Evolutionary conservation across 1,284 basidiomycete genomes (phyloP).

Genomic region (Malassezia arunalokei): DNA sequence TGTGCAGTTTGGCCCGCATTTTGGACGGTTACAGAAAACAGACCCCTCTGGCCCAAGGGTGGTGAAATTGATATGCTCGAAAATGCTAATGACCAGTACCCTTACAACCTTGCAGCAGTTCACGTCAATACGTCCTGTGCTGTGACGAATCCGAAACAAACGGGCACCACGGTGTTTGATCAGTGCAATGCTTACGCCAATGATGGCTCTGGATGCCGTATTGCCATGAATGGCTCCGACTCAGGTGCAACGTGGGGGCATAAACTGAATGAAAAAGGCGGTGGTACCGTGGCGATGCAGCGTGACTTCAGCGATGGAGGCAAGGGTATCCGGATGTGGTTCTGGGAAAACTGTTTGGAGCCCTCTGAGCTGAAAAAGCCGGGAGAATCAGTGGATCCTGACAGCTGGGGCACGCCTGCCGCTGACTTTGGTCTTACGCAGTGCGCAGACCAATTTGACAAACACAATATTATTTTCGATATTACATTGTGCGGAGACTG

Average conservation of each 20-base stretch:
- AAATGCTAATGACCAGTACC: constrained; percentile 39
- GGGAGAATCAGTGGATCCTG: constrained; percentile 20
- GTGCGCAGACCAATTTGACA: constrained; percentile 29
- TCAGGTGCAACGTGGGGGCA: constrained; percentile 25
- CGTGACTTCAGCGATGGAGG: constrained; percentile 33
- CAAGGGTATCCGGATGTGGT: constrained; percentile 39
- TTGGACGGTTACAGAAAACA: constrained; percentile 36
- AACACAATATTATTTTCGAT: constrained; percentile 36
- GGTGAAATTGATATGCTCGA: constrained; percentile 45
- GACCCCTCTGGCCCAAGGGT: constrained; percentile 30
- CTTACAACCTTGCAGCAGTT: constrained; percentile 22
- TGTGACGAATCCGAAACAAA: constrained; percentile 6
- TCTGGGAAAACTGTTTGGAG: constrained; percentile 22
- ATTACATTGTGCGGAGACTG: constrained; percentile 41
- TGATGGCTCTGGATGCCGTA: constrained; percentile 29
- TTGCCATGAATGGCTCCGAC: constrained; percentile 30
- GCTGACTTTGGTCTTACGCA: constrained; percentile 29
- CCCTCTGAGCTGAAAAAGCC: constrained; percentile 26
- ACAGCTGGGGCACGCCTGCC: constrained; percentile 29
- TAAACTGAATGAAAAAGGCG: constrained; percentile 28
- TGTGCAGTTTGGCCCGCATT: constrained; percentile 44
- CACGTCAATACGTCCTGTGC: constrained; percentile 22
- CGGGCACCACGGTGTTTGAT: constrained; percentile 22
- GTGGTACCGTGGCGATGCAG: constrained; percentile 40
- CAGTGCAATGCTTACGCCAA: constrained; percentile 28